A percentile compares a stretch with the other conserved stretches of the same genome.
Conservation (phyloP, 257 asterid species). For the Vinca minor region DNA sequence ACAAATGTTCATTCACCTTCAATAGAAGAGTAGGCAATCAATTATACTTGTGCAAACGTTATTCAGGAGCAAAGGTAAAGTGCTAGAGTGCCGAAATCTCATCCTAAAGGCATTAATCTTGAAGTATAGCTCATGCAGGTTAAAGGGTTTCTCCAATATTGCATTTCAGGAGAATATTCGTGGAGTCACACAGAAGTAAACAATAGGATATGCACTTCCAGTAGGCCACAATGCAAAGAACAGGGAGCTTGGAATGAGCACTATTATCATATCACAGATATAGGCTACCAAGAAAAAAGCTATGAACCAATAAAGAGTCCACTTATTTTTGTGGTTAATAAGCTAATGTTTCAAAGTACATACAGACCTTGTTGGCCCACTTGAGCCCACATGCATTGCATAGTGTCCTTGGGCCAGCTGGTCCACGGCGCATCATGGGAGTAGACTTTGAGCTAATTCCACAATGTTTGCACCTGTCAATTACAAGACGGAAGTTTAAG, state of each 20-base stretch:
- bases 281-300: not conserved
- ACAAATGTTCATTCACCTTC: not conserved
- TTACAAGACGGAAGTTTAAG: conserved; percentile 10
- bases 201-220: not conserved
- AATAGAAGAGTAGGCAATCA: not conserved
- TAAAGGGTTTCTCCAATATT: not conserved
- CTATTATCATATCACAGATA: not conserved
- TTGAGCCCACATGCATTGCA: conserved; percentile 95
- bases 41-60: not conserved
- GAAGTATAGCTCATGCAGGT: not conserved
- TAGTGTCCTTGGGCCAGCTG: conserved; percentile 84
- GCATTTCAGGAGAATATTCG: not conserved
- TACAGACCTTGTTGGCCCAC: conserved; percentile 83
- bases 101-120: not conserved
- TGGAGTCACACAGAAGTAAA: not conserved
- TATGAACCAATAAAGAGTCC: not conserved
- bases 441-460: conserved; percentile 85
- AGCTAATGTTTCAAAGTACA: not conserved
- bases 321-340: not conserved
- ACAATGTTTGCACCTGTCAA: conserved; percentile 75
- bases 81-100: not conserved
- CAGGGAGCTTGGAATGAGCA: conserved; percentile 2
- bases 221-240: not conserved
- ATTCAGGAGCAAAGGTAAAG: not conserved
- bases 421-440: conserved; percentile 99